Conservation (phyloP, 192 early-diverging fungal species). For the Entomortierella chlamydospora region DNA sequence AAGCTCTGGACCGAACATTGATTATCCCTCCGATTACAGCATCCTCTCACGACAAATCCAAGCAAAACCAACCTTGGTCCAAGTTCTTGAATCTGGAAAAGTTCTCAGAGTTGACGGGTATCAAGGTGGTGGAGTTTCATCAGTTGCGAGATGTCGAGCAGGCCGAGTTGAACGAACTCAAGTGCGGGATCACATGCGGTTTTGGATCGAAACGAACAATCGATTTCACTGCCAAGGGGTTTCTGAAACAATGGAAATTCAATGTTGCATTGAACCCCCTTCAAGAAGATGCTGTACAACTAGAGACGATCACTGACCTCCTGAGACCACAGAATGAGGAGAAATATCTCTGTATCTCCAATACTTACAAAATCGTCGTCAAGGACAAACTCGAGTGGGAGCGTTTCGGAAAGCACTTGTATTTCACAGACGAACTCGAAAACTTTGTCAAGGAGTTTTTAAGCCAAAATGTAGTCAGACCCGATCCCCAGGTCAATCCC, state of each 20-base stretch:
- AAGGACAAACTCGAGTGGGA: constrained; percentile 54
- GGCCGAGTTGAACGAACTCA: constrained; percentile 31
- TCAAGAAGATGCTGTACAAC: constrained; percentile 15
- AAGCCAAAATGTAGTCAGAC: constrained; percentile 20
- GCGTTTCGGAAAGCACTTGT: constrained; percentile 42
- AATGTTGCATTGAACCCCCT: constrained; percentile 17
- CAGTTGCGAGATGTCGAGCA: constrained; percentile 23
- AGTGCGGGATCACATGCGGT: constrained; percentile 50
- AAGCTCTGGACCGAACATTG: constrained; percentile 28
- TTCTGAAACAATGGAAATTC: constrained; percentile 48
- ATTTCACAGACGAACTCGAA: constrained; percentile 43
- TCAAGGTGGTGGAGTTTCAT: constrained; percentile 42
- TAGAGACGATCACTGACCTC: constrained; percentile 18
- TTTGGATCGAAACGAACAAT: constrained; percentile 47
- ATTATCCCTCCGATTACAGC: constrained; percentile 55
- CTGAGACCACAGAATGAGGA: constrained; percentile 8
- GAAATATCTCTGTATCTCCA: constrained; percentile 47
- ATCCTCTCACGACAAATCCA: constrained; percentile 52
- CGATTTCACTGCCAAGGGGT: constrained; percentile 52
- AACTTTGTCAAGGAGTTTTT: constrained; percentile 32
- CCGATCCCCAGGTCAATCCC: constrained; percentile 7
- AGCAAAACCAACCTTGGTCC: constrained; percentile 53
- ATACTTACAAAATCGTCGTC: constrained; percentile 49
- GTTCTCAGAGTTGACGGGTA: constrained; percentile 25
- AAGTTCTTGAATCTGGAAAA: constrained; percentile 37